Base-by-base conservation (phyloP, 352 stramenopile genomes). In the Phytophthora cajani region DNA sequence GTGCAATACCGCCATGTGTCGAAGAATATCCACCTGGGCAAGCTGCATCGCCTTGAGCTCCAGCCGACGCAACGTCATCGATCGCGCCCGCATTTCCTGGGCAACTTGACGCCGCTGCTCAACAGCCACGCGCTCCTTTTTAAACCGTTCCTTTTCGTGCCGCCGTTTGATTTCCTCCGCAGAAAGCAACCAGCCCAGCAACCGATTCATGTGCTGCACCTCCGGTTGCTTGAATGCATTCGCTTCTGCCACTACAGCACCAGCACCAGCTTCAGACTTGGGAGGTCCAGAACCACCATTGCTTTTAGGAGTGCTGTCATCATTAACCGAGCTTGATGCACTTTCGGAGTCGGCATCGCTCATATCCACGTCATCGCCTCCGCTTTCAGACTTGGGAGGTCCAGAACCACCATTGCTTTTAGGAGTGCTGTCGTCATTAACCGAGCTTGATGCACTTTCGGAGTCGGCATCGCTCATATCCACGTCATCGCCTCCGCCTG, bases 201-300 rank as follows among this genome's bases (percentile, higher is more conserved):
- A 68, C 1, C 89, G 87, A 65, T 97, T 97, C 89, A 97, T 97
- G 58, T 92, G 84, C 67, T 97, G 89, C 62, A 97, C 89, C 60
- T 97, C 89, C 0, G 89, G 89, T 64, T 95, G 88, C 70, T 93
- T 94, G 61, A 93, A 97, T 38, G 81, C 83, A 50, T 77, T 79
- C 4, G 78, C 66, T n/a, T 56, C 52, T 44, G 59, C 27, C 25
- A 54, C 49, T 23, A n/a, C 27, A 52, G 44, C 14, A 59, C 23
- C 11, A n/a, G 60, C 12, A 27, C 56, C 36, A 30, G 21, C 21
- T 60, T 78, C 74, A 49, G 36, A 76, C 69, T 81, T 36, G n/a
- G 64, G 30, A 38, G 59, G 62, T 32, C 12, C 53, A 44, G 53
- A 64, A 27, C 19, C 75, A 19, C n/a, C 53, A 36, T 80, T 79